These are phyloP conservation scores for Vaccinium vitisidaea DNA, from an alignment of 148 eudicot genomes.

Conservation along the genomic window DNA sequence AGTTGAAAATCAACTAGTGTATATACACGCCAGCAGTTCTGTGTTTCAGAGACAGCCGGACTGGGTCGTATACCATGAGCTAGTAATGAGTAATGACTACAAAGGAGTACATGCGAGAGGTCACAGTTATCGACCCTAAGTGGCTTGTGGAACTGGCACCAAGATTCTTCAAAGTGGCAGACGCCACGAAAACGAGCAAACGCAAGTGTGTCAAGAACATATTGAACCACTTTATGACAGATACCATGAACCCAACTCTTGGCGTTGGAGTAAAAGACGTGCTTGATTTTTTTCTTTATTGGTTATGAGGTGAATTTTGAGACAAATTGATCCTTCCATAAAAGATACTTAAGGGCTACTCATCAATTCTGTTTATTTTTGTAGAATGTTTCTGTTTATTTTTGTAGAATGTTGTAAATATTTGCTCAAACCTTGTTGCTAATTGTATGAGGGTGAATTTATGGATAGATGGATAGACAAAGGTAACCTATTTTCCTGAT, in stretches of 20 bases:
- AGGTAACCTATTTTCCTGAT: background rate
- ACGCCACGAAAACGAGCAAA: slow-evolving; percentile 90
- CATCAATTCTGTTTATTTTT: background rate
- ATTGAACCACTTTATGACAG: slow-evolving; percentile 92
- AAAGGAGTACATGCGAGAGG: slow-evolving; percentile 97
- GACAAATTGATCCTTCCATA: no score
- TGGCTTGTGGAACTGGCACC: slow-evolving; percentile 41
- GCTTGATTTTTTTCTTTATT: slow-evolving; percentile 33
- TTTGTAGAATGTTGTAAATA: background rate
- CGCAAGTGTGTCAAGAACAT: slow-evolving; percentile 92
- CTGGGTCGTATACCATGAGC: slow-evolving; percentile 95
- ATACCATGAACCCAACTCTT: slow-evolving; percentile 94
- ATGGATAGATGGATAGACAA: background rate
- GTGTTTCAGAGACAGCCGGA: slow-evolving; percentile 95
- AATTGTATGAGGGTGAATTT: background rate
- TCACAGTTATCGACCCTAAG: slow-evolving; percentile 71
- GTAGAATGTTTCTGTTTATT: background rate
- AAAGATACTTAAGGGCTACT: background rate
- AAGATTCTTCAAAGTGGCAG: slow-evolving; percentile 83
- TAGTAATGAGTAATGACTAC: slow-evolving; percentile 74
- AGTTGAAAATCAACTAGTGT: background rate
- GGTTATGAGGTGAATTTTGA: background rate
- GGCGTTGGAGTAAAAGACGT: slow-evolving; percentile 91
- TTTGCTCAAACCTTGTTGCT: background rate
- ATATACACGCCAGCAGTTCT: background rate